Conservation (phyloP, 768 basidiomycete species). For the Tephrocybe sp. region DNA sequence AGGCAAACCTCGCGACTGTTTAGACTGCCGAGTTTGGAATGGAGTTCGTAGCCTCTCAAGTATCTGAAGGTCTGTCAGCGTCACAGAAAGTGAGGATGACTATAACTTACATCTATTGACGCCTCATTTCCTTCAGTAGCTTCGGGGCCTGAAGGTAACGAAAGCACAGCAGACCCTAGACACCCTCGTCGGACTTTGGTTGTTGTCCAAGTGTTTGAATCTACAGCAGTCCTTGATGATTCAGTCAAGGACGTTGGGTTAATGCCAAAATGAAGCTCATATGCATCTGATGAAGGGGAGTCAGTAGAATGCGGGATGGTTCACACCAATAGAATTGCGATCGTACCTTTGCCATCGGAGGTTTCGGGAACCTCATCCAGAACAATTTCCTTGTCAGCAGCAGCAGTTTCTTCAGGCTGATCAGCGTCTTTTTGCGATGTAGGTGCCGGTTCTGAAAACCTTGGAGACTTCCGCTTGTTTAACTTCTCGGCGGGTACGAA, state of each 20-base stretch:
- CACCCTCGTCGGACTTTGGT: slow-evolving; percentile 50
- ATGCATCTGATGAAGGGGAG: slow-evolving; percentile 36
- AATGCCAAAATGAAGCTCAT: slow-evolving; percentile 76
- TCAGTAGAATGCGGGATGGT: neutral
- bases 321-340: neutral
- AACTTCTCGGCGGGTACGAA: slow-evolving; percentile 55
- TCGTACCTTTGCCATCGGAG: slow-evolving; percentile 27
- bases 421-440: slow-evolving; percentile 2
- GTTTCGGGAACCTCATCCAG: slow-evolving; percentile 27
- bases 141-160: slow-evolving; percentile 42
- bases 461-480: slow-evolving; percentile 60
- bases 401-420: slow-evolving; percentile 11
- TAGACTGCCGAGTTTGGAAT: slow-evolving; percentile 54
- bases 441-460: slow-evolving; percentile 28
- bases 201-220: slow-evolving; percentile 57
- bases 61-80: slow-evolving; percentile 37
- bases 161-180: slow-evolving; percentile 56
- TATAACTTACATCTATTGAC: slow-evolving; percentile 31
- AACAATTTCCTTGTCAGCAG: slow-evolving; percentile 13
- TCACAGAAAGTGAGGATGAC: neutral
- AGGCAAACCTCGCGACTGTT: slow-evolving; percentile 50
- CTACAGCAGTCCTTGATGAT: slow-evolving; percentile 48
- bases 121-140: slow-evolving; percentile 23
- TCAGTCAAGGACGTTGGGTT: slow-evolving; percentile 52
- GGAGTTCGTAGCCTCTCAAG: slow-evolving; percentile 55